phyloP scores from a whole-genome alignment of 768 basidiomycete species.

The Tricholoma hemisulphureum region DNA sequence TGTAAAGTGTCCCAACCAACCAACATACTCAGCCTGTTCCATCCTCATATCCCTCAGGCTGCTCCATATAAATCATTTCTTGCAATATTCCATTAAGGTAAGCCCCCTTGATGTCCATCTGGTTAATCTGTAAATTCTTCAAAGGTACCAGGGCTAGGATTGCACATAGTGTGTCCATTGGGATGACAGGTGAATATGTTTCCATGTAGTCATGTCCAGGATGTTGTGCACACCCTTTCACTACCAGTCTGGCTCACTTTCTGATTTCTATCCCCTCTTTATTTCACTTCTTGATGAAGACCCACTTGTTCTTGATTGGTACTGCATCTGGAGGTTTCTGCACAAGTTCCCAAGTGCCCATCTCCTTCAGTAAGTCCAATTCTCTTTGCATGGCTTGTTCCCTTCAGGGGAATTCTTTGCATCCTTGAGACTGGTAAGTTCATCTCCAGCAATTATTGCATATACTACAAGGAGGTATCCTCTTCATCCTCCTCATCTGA shows the following conservation, averaged over 20 bases:
- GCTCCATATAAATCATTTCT: no score
- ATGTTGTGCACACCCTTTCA: conserved; percentile 34
- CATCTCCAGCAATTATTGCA: not conserved
- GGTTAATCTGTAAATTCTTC: not conserved
- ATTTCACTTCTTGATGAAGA: conserved; percentile 31
- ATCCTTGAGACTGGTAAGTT: not conserved
- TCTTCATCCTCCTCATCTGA: not conserved
- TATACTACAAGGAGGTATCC: not conserved
- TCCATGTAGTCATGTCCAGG: conserved; percentile 32
- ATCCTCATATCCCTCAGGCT: conserved; percentile 20
- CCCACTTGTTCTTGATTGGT: conserved; percentile 13
- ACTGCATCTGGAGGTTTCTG: not conserved
- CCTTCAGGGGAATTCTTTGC: no score
- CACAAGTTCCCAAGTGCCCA: not conserved
- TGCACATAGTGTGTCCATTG: conserved; percentile 10
- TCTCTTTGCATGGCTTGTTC: not conserved
- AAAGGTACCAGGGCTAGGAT: conserved; percentile 24
- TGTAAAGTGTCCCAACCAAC: conserved; percentile 5
- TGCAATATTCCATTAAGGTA: no score
- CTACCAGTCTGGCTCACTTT: conserved; percentile 36
- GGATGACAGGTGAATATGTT: conserved; percentile 19
- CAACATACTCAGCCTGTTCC: conserved; percentile 5
- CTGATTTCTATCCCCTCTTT: conserved; percentile 21
- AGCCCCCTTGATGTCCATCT: no score
- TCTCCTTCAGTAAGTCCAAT: not conserved